Evolutionary conservation across 225 moss, liverwort and hornwort genomes (phyloP), one percentile per base, ranked within the genome.

Genomic region (Marchantia polymorpha): DNA sequence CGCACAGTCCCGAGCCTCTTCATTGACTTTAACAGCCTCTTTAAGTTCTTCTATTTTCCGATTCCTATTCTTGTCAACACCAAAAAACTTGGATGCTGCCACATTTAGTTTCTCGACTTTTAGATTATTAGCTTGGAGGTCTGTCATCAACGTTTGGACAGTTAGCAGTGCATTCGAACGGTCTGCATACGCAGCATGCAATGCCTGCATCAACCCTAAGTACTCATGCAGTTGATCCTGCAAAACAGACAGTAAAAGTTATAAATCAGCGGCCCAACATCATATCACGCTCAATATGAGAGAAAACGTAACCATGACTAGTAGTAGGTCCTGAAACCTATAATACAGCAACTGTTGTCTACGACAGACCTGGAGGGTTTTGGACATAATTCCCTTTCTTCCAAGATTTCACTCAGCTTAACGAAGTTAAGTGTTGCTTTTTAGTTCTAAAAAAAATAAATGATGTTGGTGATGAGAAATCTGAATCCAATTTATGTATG

Each of bases 181-280:
- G 78, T 99, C 97, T 27, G 87, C 59, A 75, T 91, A 93, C 55
- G 95, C 90, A 74, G 89, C 83, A 77, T 95, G 93, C 78, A 99
- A 78, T 51, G 95, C 91, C 86, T 99, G 95, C 97, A 99, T 99
- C 47, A 99, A 88, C 22, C 93, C 95, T 61, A 99, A 83, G 87
- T 99, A 94, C 86, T 95, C 97, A 72, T 99, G 97, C 89, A 99
- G 84, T 84, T 99, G 95, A 76, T 99, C 93, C 96, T 96, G 94
- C 76, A 19, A 60, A 63, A 49, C 59, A 55, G 10, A 54, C 16
- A 73, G 46, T 12, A 48, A 12, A 10, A 2, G 52, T 12, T 12
- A 25, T 12, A 26, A 51, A n/a, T 22, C 72, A 11, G 2, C 58
- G 3, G 58, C 20, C 5, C 17, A 58, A 14, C 13, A 58, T 58